Conservation (phyloP, 2,329 filamentous ascomycete species). For the Fusarium circinatum region DNA sequence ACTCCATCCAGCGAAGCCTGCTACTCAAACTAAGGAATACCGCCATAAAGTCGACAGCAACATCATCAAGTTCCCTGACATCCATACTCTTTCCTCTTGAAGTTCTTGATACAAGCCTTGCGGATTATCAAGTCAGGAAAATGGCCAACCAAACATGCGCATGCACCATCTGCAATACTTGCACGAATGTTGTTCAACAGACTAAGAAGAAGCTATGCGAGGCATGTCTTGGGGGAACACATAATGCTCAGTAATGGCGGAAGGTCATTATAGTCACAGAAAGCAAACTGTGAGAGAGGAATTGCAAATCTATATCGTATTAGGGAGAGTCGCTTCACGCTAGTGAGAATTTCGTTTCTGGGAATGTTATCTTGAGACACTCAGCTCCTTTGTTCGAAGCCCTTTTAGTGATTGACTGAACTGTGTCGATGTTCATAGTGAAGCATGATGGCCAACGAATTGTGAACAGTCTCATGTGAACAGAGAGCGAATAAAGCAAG, state of each 20-base stretch:
- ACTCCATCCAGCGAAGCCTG: fast-evolving
- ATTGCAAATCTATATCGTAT: fast-evolving
- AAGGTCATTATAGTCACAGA: fast-evolving
- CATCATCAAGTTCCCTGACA: no score
- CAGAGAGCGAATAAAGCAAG: fast-evolving
- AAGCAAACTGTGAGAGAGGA: fast-evolving
- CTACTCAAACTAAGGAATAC: background rate
- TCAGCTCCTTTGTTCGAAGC: fast-evolving
- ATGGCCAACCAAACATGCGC: background rate
- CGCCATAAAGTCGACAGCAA: no score
- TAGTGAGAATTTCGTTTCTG: no score
- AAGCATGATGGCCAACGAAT: fast-evolving
- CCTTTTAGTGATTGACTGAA: fast-evolving
- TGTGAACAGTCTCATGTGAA: fast-evolving
- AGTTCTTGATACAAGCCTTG: fast-evolving
- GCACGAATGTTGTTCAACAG: background rate
- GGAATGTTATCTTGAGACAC: fast-evolving
- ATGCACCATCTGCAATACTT: background rate
- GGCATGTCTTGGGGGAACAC: fast-evolving
- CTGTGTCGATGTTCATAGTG: no score
- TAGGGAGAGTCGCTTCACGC: no score
- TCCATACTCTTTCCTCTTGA: background rate
- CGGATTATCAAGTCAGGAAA: fast-evolving
- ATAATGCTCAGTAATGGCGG: background rate
- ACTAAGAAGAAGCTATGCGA: background rate